Conservation (phyloP, 768 basidiomycete species). For the Suillus clintonianus region DNA sequence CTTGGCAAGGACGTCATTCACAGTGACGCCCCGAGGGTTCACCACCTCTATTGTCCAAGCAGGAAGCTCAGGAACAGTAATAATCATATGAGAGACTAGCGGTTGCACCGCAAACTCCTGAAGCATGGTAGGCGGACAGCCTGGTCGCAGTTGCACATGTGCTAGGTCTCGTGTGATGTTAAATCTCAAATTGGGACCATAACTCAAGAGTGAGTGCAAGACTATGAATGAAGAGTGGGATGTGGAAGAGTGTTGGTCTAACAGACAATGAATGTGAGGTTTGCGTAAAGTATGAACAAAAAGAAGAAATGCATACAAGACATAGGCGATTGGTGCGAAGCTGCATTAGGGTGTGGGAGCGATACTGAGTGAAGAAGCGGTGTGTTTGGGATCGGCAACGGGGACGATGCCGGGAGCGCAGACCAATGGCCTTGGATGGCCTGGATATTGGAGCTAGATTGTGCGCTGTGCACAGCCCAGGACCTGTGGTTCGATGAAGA, state of each 20-base stretch:
- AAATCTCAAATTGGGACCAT: conserved; percentile 19
- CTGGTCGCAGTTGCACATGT: conserved; percentile 20
- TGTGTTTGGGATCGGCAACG: conserved; percentile 23
- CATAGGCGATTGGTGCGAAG: conserved; percentile 18
- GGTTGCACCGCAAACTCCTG: conserved; percentile 26
- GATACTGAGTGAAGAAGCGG: conserved; percentile 29
- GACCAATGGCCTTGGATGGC: conserved; percentile 10
- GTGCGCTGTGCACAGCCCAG: conserved; percentile 15
- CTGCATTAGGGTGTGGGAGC: conserved; percentile 33
- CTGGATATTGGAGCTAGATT: conserved; percentile 4
- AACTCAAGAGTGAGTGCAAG: conserved; percentile 27
- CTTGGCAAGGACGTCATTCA: conserved; percentile 27
- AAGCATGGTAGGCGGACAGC: conserved; percentile 19
- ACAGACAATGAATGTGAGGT: conserved; percentile 2
- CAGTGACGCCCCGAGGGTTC: conserved; percentile 28
- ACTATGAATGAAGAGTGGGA: conserved; percentile 12
- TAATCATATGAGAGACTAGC: conserved; percentile 13
- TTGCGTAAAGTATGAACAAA: neutral
- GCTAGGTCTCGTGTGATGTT: conserved; percentile 28
- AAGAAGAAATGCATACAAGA: conserved; percentile 18
- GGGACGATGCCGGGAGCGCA: conserved; percentile 14
- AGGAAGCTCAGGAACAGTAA: conserved; percentile 24
- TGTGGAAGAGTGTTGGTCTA: conserved; percentile 12
- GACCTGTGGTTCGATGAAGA: conserved; percentile 18
- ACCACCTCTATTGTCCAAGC: conserved; percentile 32